These are phyloP conservation scores for Leucocoprinus birnbaumii DNA, from an alignment of 768 basidiomycete species.

Conservation along the genomic window DNA sequence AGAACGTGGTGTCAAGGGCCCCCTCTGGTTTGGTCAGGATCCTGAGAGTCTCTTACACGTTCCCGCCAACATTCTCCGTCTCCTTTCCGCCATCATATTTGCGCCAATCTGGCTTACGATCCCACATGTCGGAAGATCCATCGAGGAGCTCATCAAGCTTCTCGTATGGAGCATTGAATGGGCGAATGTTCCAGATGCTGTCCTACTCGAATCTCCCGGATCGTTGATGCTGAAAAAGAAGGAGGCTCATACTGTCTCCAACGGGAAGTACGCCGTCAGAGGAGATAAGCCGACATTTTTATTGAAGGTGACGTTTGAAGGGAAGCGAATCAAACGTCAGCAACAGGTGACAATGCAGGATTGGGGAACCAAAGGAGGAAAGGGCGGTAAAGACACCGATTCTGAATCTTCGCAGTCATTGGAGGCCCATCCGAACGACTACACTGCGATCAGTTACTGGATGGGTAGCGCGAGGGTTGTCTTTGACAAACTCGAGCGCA, in stretches of 20 bases:
- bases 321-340: background rate
- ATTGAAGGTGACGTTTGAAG: conserved; percentile 2
- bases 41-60: background rate
- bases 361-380: background rate
- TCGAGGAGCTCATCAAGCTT: background rate
- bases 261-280: conserved; percentile 7
- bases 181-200: conserved; percentile 5
- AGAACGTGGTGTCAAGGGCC: conserved; percentile 5
- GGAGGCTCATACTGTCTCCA: background rate
- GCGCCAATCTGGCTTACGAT: background rate
- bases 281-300: conserved; percentile 7
- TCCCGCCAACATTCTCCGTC: conserved; percentile 1
- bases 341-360: conserved; percentile 3
- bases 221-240: background rate
- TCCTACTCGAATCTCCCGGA: conserved; percentile 3
- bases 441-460: conserved; percentile 11
- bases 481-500: background rate
- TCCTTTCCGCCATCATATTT: conserved; percentile 1
- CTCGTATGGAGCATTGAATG: conserved; percentile 7
- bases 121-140: background rate
- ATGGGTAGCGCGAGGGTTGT: conserved; percentile 4
- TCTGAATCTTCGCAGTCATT: background rate
- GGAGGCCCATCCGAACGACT: background rate
- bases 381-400: background rate
- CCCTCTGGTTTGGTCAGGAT: conserved; percentile 8